Evolutionary conservation across 495 filamentous ascomycete genomes (phyloP).

Genomic region (Talaromyces nanjingensis): DNA sequence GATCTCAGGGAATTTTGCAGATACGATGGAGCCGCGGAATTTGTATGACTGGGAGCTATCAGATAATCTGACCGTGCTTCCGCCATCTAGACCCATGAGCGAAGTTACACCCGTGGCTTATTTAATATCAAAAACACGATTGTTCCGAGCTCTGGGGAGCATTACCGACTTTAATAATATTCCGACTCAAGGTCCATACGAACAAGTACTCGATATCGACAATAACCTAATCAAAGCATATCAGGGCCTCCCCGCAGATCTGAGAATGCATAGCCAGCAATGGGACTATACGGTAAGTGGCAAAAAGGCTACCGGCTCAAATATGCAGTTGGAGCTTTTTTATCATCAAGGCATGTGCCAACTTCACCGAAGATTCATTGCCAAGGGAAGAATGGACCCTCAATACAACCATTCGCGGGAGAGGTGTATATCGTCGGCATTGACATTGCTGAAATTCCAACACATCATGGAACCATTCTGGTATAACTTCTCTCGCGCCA

Average conservation of each 20-base stretch:
- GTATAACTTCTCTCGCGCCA: conserved; percentile 3
- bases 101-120: conserved; percentile 84
- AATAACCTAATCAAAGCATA: conserved; percentile 15
- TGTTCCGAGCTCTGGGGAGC: conserved; percentile 55
- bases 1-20: conserved; percentile 76
- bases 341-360: conserved; percentile 9
- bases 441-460: neutral
- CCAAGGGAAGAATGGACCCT: conserved; percentile 2
- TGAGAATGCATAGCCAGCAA: neutral
- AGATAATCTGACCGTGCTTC: conserved; percentile 67
- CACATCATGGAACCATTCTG: neutral
- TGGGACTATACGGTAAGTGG: neutral
- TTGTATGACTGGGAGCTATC: conserved; percentile 77
- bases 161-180: conserved; percentile 46
- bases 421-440: conserved; percentile 2
- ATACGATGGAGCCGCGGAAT: conserved; percentile 81
- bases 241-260: neutral
- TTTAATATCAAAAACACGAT: conserved; percentile 71
- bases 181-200: conserved; percentile 48
- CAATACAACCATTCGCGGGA: conserved; percentile 1
- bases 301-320: neutral
- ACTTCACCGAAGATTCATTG: conserved; percentile 7
- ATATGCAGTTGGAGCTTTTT: neutral
- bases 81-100: conserved; percentile 61
- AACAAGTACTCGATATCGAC: conserved; percentile 79